These are phyloP conservation scores for Panicum virgatum DNA, from an alignment of 202 grass and related monocot species.

Conservation along the genomic window DNA sequence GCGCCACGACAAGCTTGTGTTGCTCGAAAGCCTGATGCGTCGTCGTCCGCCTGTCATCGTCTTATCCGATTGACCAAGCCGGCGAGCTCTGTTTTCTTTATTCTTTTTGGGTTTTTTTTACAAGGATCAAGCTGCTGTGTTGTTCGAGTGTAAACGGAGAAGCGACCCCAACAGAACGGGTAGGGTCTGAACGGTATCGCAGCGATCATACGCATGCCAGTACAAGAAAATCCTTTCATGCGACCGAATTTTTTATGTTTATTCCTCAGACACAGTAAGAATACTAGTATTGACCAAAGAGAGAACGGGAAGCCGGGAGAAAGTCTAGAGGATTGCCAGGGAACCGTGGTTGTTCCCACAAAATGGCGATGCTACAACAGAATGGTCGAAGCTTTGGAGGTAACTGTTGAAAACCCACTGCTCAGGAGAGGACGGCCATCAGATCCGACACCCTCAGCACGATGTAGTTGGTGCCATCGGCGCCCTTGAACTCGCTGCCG, in stretches of 20 bases:
- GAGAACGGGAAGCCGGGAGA: neutral
- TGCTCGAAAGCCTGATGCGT: neutral
- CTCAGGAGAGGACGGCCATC: conserved; percentile 63
- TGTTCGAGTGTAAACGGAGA: too few relatives aligned
- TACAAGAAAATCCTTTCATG: neutral
- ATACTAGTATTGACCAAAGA: neutral
- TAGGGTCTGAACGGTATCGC: neutral
- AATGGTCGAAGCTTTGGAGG: too few relatives aligned
- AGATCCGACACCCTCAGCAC: conserved; percentile 57
- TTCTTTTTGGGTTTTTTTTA: too few relatives aligned
- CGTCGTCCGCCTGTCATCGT: neutral
- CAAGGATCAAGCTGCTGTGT: too few relatives aligned
- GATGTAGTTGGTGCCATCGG: conserved; percentile 57
- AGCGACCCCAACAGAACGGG: neutral
- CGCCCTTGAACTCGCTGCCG: conserved; percentile 67
- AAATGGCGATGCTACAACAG: neutral
- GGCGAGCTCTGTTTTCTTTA: too few relatives aligned
- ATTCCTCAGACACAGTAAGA: neutral
- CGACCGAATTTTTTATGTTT: conserved; percentile 13
- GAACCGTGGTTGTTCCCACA: neutral
- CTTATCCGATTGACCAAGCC: conserved; percentile 5
- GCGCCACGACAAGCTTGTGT: neutral
- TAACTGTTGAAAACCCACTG: neutral
- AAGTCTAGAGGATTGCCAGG: neutral
- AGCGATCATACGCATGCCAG: neutral